Base-by-base conservation (phyloP, 441 rosid species). In the Capsella rubella region DNA sequence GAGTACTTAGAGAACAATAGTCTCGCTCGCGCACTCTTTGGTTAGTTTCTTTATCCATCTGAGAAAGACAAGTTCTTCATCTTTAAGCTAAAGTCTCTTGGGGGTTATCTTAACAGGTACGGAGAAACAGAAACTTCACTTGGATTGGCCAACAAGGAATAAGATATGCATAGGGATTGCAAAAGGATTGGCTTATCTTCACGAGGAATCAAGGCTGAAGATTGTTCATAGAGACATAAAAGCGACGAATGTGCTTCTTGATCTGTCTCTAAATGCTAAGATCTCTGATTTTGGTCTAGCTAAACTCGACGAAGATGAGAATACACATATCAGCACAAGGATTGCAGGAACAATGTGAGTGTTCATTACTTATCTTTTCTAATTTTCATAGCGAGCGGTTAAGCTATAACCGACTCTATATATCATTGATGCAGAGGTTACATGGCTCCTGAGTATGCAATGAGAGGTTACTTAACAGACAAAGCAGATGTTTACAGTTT, bases 151-250 rank as follows among this genome's bases (percentile, higher is more conserved):
- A 39, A 84, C 89, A 18, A 83, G 96, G 59, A 74, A 74, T 46
- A 89, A 81, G 73, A 86, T 91, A 71, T 88, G 93, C 69, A 6
- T 86, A 21, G 89, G 86, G 13, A 80, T 92, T 28, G 95, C 95
- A 0, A 89, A 60, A 69, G 97, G 97, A 25, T 84, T 92, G 21
- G 85, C 87, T 52, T 90, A 85, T 69, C 88, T 92, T 67, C 96
- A 92, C 53, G 96, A 87, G 56, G 97, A 84, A 77, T 88, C 89
- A 0, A 73, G 84, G 18, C 43, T 91, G 28, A 86, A 79, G 72
- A 93, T 91, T 15, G 89, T 92, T 69, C 95, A 91, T 52, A 83
- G 97, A 70, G 97, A 94, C 82, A 91, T 90, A 25, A 94, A 93
- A 75, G 89, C 93, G 3, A 86, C 95, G 1, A 91, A 93, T 75